Base-by-base conservation (phyloP, 192 early-diverging fungal genomes). In the Chytriomyces sp. region DNA sequence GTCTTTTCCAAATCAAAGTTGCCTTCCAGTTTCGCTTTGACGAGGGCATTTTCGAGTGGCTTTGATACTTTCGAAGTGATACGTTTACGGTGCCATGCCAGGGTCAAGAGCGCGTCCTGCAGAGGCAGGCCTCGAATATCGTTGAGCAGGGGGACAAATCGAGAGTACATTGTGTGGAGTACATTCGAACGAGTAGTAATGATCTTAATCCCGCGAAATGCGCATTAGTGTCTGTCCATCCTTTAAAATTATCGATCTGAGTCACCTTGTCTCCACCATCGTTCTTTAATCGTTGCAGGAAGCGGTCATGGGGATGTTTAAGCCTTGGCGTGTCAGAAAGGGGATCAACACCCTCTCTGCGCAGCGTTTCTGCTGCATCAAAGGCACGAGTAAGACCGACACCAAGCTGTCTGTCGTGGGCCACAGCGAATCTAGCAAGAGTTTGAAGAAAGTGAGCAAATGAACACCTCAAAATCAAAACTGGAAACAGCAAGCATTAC, bases 181-280 rank as follows among this genome's bases (percentile, higher is more conserved):
- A 80, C 72, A 64, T 80, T 80, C n/a, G 63, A 26, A 13, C 61
- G 50, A 26, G 83, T 67, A 47, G 60, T 66, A 23, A 81, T 18
- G 43, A 86, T 79, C 67, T 84, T 24, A 16, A 26, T 8, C 10
- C 28, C 18, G 3, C 24, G 44, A 3, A 35, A 35, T 35, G 35
- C 35, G 4, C 2, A 35, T 35, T 35, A 35, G 35, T 4, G 4
- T 4, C 35, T 3, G 35, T 35, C 35, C 4, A 35, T 35, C 35
- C 35, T 35, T 35, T 4, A 35, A 35, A 4, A 35, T 35, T 35
- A 35, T 23, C 49, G 26, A 35, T n/a, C 50, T 2, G 53, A 61
- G 23, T 28, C 46, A 82, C 81, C 76, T 82, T 82, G 71, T 81
- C 77, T n/a, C 82, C 81, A n/a, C 82, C 83, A 69, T 87, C 86